Conservation (phyloP, 805 yeast species). For the Grigorovia yakushimaensis region DNA sequence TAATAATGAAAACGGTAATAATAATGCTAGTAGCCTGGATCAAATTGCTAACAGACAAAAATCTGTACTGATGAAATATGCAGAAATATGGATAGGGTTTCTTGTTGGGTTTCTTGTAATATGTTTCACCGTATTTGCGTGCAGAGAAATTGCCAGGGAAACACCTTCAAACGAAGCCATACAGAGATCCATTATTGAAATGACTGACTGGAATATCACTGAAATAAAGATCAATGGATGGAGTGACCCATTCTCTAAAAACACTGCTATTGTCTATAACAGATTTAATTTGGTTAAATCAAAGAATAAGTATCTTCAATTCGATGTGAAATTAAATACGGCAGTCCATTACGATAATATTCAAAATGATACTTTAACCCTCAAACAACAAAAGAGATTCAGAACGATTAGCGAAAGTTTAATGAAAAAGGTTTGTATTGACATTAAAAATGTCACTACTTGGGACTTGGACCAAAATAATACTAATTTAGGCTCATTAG, state of each 20-base stretch:
- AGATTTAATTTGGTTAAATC: constrained; percentile 10
- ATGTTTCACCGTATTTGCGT: neutral
- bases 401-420: constrained; percentile 13
- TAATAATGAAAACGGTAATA: no score
- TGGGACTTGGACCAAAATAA: constrained; percentile 11
- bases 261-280: neutral
- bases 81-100: neutral
- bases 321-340: constrained; percentile 8
- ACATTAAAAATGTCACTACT: constrained; percentile 19
- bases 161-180: constrained; percentile 9
- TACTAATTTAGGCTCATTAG: constrained; percentile 11
- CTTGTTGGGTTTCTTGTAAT: neutral
- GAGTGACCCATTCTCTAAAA: constrained; percentile 6
- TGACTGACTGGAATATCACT: constrained; percentile 16
- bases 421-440: constrained; percentile 16
- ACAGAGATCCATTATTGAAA: constrained; percentile 9
- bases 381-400: constrained; percentile 7
- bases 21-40: no score
- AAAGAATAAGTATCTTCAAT: constrained; percentile 15
- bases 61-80: neutral
- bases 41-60: constrained; percentile 10
- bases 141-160: neutral
- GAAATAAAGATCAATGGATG: constrained; percentile 24
- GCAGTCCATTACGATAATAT: constrained; percentile 11
- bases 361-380: constrained; percentile 1